A percentile compares a stretch with the other conserved stretches of the same genome.
phyloP scores from a whole-genome alignment of 768 basidiomycete species.

The Postia placenta region DNA sequence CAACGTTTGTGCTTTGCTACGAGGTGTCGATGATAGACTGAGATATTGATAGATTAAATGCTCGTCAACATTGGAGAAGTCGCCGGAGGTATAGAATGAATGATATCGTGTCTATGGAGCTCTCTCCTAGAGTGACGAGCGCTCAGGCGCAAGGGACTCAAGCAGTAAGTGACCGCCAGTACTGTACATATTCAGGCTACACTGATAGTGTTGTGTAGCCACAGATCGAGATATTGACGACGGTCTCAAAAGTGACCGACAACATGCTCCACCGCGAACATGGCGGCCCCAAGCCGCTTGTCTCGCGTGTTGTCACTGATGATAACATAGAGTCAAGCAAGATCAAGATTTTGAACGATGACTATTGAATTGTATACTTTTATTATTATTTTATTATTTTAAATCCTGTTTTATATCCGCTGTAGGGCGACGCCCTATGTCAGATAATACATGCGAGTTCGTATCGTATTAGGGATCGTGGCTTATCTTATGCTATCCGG shows the following conservation, averaged over 20 bases:
- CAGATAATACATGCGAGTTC: too few relatives aligned
- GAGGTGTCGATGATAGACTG: neutral
- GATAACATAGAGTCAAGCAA: too few relatives aligned
- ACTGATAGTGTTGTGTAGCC: neutral
- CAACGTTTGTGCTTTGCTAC: conserved; percentile 3
- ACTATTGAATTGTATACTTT: too few relatives aligned
- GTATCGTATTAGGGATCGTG: too few relatives aligned
- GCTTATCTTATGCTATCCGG: too few relatives aligned
- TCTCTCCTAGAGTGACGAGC: neutral
- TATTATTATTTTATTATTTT: too few relatives aligned
- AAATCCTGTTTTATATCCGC: too few relatives aligned
- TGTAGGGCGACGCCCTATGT: too few relatives aligned
- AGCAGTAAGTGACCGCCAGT: neutral
- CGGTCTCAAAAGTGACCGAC: neutral
- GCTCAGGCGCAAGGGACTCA: neutral
- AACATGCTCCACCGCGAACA: neutral
- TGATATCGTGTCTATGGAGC: neutral
- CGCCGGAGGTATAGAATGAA: neutral
- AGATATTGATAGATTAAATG: neutral
- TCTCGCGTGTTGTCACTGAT: too few relatives aligned
- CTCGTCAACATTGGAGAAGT: neutral
- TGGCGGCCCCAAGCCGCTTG: too few relatives aligned
- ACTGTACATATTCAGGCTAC: neutral
- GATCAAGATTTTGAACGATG: too few relatives aligned
- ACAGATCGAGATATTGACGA: neutral